Conservation (phyloP, 2,329 filamentous ascomycete genomes). For the Piedraia hortae region DNA sequence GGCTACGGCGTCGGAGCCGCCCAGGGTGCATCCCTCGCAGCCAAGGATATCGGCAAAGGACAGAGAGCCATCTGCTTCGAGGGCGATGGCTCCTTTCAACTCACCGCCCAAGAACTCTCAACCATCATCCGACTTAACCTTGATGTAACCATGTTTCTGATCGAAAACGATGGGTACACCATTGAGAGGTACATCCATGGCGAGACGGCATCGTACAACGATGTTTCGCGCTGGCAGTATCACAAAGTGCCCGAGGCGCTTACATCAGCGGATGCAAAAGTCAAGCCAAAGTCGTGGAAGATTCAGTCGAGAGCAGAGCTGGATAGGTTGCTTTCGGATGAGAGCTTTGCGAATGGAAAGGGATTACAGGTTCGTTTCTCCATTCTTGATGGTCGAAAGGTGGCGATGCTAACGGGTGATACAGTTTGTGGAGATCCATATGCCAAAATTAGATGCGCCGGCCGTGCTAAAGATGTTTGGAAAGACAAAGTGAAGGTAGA, state of each 20-base stretch:
- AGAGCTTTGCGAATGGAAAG: slow-evolving; percentile 12
- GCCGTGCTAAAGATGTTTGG: not conserved
- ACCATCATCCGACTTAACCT: slow-evolving; percentile 24
- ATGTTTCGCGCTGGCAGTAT: slow-evolving; percentile 9
- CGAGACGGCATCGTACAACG: slow-evolving; percentile 25
- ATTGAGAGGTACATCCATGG: slow-evolving; percentile 26
- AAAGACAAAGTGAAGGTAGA: too few relatives aligned
- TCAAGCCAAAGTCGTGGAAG: slow-evolving; percentile 41
- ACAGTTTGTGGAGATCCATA: too few relatives aligned
- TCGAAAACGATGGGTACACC: slow-evolving; percentile 18
- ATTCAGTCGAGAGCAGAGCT: slow-evolving; percentile 33
- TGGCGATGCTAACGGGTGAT: slow-evolving; percentile 1
- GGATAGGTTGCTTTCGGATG: slow-evolving; percentile 33
- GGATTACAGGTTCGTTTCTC: not conserved
- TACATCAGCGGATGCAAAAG: slow-evolving; percentile 30
- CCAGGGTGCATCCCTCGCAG: slow-evolving; percentile 43
- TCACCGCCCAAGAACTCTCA: slow-evolving; percentile 32
- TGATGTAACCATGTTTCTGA: slow-evolving; percentile 13
- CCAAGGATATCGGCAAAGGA: slow-evolving; percentile 28
- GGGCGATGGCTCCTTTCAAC: slow-evolving; percentile 68
- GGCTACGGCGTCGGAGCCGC: slow-evolving; percentile 35
- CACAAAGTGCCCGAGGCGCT: slow-evolving; percentile 32
- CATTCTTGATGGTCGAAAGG: too few relatives aligned
- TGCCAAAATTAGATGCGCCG: not conserved
- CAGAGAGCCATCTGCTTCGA: slow-evolving; percentile 52